Conservation (phyloP, 1,139 yeast genomes). For the Meyerozyma elateridarum region DNA sequence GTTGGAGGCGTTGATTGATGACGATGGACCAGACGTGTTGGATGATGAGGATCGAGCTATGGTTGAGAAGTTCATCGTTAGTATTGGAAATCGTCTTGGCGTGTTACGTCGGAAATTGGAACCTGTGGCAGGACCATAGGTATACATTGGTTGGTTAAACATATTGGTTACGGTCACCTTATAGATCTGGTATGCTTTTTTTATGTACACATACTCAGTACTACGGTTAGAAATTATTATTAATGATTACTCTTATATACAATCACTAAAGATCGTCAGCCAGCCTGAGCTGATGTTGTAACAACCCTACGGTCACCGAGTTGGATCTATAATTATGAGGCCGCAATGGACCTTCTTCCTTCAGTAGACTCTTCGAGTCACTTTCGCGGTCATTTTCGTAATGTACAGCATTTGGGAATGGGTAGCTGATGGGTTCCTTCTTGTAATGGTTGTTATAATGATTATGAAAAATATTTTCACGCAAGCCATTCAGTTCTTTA, state of each 20-base stretch:
- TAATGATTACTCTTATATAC: slow-evolving; percentile 1
- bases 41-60: slow-evolving; percentile 69
- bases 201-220: too few relatives aligned
- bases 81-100: slow-evolving; percentile 66
- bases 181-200: too few relatives aligned
- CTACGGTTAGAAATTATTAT: too few relatives aligned
- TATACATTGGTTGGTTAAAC: too few relatives aligned
- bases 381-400: slow-evolving; percentile 32
- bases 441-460: slow-evolving; percentile 44
- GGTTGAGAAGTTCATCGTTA: slow-evolving; percentile 71
- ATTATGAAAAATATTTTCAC: slow-evolving; percentile 10
- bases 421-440: slow-evolving; percentile 34
- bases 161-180: too few relatives aligned
- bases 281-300: slow-evolving; percentile 23
- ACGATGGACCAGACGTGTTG: slow-evolving; percentile 30
- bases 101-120: slow-evolving; percentile 47
- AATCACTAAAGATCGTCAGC: slow-evolving; percentile 1
- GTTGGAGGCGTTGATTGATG: slow-evolving; percentile 79
- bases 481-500: not conserved
- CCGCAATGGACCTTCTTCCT: slow-evolving; percentile 18
- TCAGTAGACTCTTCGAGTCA: slow-evolving; percentile 17
- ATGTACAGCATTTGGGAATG: slow-evolving; percentile 41
- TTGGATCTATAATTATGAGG: slow-evolving; percentile 35
- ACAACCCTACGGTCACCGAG: slow-evolving; percentile 39
- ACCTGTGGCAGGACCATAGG: slow-evolving; percentile 4